Base-by-base conservation (phyloP, 306 rosid genomes). In the Sechiopsis laciniata region DNA sequence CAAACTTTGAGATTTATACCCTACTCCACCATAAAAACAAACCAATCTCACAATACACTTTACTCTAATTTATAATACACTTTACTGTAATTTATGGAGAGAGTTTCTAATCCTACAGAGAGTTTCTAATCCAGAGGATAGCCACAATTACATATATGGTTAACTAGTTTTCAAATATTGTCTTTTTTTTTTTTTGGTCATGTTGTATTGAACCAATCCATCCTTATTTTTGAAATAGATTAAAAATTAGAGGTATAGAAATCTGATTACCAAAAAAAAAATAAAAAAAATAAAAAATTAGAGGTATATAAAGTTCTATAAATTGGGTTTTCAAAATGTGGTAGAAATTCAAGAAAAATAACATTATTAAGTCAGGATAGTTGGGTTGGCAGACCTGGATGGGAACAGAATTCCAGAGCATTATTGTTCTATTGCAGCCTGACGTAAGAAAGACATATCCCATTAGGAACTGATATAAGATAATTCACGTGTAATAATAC, bases 351-450 rank as follows among this genome's bases (percentile, higher is more conserved):
- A 55, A n/a, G 20, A 13, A 19, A 7, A 55, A 16, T 0, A n/a
- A 55, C 22, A 3, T 17, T 7, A 55, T 32, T 4, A 35, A 17
- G 59, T 17, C 26, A 19, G 26, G 20, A 55, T 19, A 17, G 24
- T 55, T n/a, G 26, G 26, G 13, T 8, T 55, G 60, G 60, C 60
- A 55, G 60, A 55, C 60, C 60, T 55, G 26, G 26, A 55, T 55
- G 59, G 24, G 59, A 55, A 55, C 59, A 55, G 59, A 55, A 55
- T 17, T 17, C 59, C 59, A 17, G 29, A 17, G 51, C 69, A 63
- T 62, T 32, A 8, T 60, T 10, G 10, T 3, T 15, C 68, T 29
- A 61, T 29, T 29, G 68, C 48, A 61, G 12, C 68, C 50, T 15
- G 22, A 8, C n/a, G 46, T 32, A 62, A 62, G 68, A 7, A 35